phyloP scores from a whole-genome alignment of 768 basidiomycete genomes.

The Lepiota venenata region DNA sequence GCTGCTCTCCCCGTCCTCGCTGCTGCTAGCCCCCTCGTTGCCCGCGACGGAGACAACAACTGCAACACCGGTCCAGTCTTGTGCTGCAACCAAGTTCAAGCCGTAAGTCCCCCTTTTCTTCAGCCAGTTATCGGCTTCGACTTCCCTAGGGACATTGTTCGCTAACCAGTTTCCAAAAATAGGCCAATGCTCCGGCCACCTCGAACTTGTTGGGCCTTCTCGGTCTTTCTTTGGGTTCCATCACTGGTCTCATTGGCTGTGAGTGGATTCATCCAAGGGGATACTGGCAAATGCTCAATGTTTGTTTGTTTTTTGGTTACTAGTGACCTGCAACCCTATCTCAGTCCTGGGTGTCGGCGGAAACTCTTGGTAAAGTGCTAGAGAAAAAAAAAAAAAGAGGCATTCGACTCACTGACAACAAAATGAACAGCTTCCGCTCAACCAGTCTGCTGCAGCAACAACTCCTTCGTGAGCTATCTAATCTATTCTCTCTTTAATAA shows the following conservation, averaged over 20 bases:
- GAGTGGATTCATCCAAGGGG: too few species aligned
- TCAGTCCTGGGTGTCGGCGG: slow-evolving; percentile 19
- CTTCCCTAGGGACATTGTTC: too few species aligned
- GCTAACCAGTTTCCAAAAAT: not conserved
- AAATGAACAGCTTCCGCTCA: not conserved
- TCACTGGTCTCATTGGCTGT: slow-evolving; percentile 20
- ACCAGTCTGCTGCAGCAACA: slow-evolving; percentile 8
- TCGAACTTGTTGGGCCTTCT: slow-evolving; percentile 6
- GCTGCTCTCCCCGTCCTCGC: slow-evolving; percentile 18
- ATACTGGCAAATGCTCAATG: slow-evolving; percentile 5
- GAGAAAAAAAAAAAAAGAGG: not conserved
- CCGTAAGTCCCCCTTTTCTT: slow-evolving; percentile 13
- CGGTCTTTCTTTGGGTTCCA: slow-evolving; percentile 10
- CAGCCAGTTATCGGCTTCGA: too few species aligned
- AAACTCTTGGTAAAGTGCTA: slow-evolving; percentile 19
- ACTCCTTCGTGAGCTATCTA: not conserved
- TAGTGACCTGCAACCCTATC: slow-evolving; percentile 24
- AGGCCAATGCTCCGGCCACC: not conserved
- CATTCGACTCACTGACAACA: not conserved
- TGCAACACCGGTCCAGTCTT: slow-evolving; percentile 18
- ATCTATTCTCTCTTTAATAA: not conserved
- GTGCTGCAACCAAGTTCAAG: slow-evolving; percentile 19
- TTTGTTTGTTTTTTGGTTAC: too few species aligned
- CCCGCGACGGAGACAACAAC: slow-evolving; percentile 9
- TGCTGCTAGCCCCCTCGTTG: slow-evolving; percentile 13